phyloP scores from a whole-genome alignment of 257 asterid species.

The Haberlea rhodopensis region DNA sequence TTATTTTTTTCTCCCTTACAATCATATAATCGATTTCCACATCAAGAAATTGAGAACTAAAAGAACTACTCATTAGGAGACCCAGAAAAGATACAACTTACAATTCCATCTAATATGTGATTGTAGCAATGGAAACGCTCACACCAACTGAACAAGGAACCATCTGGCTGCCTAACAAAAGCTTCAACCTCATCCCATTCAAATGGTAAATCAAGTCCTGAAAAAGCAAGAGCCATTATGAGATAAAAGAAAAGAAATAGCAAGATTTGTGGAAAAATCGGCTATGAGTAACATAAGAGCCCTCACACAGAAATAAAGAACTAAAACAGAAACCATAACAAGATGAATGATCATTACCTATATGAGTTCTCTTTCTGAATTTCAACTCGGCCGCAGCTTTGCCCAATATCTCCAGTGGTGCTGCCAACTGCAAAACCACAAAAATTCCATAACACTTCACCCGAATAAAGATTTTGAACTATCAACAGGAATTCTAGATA shows the following conservation, averaged over 20 bases:
- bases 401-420: constrained; percentile 60
- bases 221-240: constrained; percentile 21
- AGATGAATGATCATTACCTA: constrained; percentile 45
- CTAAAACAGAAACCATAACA: not conserved
- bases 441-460: not conserved
- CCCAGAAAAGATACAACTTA: constrained; percentile 38
- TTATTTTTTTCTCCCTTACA: too few species aligned
- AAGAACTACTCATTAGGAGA: not conserved
- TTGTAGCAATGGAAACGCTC: constrained; percentile 77
- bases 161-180: constrained; percentile 82
- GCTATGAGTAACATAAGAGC: not conserved
- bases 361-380: constrained; percentile 72
- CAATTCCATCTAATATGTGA: constrained; percentile 68
- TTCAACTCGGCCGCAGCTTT: constrained; percentile 79
- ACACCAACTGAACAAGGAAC: constrained; percentile 95
- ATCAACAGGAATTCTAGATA: not conserved
- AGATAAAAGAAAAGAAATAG: not conserved
- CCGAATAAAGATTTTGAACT: not conserved
- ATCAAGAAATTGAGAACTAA: not conserved
- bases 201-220: constrained; percentile 91
- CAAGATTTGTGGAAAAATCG: not conserved
- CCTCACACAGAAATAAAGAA: not conserved
- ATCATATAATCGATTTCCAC: not conserved
- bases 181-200: constrained; percentile 85
- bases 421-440: constrained; percentile 65